Evolutionary conservation across 1,284 basidiomycete species (phyloP).

Genomic region (Malassezia caprae): DNA sequence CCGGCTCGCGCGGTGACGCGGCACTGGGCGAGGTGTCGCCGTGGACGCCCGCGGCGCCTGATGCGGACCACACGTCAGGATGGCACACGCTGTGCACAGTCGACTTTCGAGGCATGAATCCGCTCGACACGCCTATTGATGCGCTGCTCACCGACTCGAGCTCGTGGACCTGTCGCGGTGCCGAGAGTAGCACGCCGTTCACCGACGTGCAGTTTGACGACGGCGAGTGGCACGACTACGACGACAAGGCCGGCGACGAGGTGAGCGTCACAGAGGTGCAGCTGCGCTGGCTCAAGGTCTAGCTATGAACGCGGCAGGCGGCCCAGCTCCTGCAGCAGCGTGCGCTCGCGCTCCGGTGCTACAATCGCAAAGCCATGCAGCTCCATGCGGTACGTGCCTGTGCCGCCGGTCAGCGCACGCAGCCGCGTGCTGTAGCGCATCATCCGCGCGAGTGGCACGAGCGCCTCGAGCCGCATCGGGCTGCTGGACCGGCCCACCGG

Average conservation of each 20-base stretch:
- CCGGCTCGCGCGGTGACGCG: conserved; percentile 10
- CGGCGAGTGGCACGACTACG: conserved; percentile 47
- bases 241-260: conserved; percentile 40
- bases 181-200: conserved; percentile 28
- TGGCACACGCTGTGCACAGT: conserved; percentile 37
- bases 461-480: conserved; percentile 45
- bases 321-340: conserved; percentile 34
- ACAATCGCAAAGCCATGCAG: conserved; percentile 62
- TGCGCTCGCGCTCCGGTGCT: conserved; percentile 22
- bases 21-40: conserved; percentile 27
- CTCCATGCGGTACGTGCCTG: conserved; percentile 68
- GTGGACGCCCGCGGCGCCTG: conserved; percentile 21
- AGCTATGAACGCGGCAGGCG: conserved; percentile 13
- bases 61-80: conserved; percentile 13
- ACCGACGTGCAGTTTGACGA: conserved; percentile 41
- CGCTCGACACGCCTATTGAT: conserved; percentile 14
- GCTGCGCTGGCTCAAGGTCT: conserved; percentile 18
- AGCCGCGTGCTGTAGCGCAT: conserved; percentile 68
- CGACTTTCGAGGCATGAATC: conserved; percentile 42
- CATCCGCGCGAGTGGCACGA: conserved; percentile 67
- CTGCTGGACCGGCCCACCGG: conserved; percentile 13
- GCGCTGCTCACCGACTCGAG: conserved; percentile 18
- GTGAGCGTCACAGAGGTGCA: conserved; percentile 40
- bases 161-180: conserved; percentile 33
- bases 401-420: conserved; percentile 68